A percentile compares a stretch with the other conserved stretches of the same genome.
These are phyloP conservation scores for Pyricularia grisea DNA, from an alignment of 2,329 filamentous ascomycete species.

Conservation along the genomic window DNA sequence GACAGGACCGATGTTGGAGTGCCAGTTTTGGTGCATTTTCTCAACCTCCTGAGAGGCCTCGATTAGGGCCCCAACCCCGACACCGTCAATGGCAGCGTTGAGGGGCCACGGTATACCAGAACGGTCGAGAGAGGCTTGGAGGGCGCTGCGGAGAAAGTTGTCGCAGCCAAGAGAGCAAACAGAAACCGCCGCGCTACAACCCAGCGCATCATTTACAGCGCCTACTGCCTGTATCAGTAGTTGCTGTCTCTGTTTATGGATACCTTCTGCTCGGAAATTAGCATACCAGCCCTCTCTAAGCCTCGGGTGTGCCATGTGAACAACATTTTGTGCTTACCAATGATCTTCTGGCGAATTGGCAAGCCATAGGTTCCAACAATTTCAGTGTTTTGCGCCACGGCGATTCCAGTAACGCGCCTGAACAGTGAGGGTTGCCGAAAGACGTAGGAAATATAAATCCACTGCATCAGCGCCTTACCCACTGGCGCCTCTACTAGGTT, in stretches of 20 bases:
- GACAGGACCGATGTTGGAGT: constrained; percentile 5
- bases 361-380: constrained; percentile 16
- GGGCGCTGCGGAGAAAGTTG: constrained; percentile 18
- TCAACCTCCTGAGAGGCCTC: constrained; percentile 14
- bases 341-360: constrained; percentile 19
- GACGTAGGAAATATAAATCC: constrained; percentile 21
- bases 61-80: constrained; percentile 16
- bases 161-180: constrained; percentile 15
- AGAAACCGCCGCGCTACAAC: constrained; percentile 1
- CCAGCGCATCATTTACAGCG: constrained; percentile 14
- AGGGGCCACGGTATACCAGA: constrained; percentile 15
- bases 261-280: constrained; percentile 11
- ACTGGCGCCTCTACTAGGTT: not conserved
- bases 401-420: constrained; percentile 15
- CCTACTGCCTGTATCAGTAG: constrained; percentile 14
- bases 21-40: constrained; percentile 11
- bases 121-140: constrained; percentile 18
- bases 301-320: not conserved
- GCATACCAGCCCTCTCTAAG: not conserved
- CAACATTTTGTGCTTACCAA: constrained; percentile 12
- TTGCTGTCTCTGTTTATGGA: constrained; percentile 18
- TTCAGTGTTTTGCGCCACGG: constrained; percentile 14
- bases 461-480: constrained; percentile 6
- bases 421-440: constrained; percentile 19
- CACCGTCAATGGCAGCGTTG: constrained; percentile 13